phyloP scores from a whole-genome alignment of 108 stramenopile species.

The Chaetoceros tenuissimus region DNA sequence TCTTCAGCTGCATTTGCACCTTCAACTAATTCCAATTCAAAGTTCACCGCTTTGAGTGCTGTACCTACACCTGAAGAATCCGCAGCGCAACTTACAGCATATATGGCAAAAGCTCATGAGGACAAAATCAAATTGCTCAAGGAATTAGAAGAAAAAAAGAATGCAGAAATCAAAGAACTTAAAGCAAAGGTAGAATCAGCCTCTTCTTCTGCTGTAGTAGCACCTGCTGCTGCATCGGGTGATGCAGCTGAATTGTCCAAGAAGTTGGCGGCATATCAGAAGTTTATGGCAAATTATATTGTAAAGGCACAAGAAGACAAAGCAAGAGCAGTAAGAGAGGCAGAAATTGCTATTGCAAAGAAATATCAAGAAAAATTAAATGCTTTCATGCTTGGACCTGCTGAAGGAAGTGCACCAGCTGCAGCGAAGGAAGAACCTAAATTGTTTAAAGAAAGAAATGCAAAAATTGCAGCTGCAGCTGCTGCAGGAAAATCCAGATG shows the following conservation, averaged over 20 bases:
- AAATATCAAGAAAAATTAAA: conserved; percentile 25
- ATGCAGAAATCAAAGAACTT: conserved; percentile 61
- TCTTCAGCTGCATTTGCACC: too few relatives aligned
- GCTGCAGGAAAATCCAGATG: conserved; percentile 69
- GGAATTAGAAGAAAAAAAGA: conserved; percentile 53
- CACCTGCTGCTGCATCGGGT: conserved; percentile 1
- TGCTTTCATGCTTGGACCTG: conserved; percentile 3
- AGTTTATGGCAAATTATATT: conserved; percentile 73
- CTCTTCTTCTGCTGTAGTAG: conserved; percentile 7
- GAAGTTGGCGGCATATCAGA: conserved; percentile 50
- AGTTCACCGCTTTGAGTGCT: neutral
- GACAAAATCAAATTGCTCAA: conserved; percentile 65
- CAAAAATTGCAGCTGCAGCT: conserved; percentile 46
- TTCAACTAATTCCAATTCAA: too few relatives aligned
- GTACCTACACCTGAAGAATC: conserved; percentile 6
- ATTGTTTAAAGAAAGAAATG: conserved; percentile 40
- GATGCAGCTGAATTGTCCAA: conserved; percentile 22
- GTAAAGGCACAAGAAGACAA: conserved; percentile 66
- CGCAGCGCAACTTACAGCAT: conserved; percentile 40
- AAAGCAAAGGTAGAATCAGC: neutral
- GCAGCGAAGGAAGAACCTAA: conserved; percentile 9
- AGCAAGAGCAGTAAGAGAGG: conserved; percentile 19
- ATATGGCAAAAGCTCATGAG: conserved; percentile 76
- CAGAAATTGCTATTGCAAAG: conserved; percentile 13
- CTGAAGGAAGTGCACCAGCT: conserved; percentile 6